Evolutionary conservation across 2,329 filamentous ascomycete species (phyloP).

Genomic region (Basipetospora sp.): DNA sequence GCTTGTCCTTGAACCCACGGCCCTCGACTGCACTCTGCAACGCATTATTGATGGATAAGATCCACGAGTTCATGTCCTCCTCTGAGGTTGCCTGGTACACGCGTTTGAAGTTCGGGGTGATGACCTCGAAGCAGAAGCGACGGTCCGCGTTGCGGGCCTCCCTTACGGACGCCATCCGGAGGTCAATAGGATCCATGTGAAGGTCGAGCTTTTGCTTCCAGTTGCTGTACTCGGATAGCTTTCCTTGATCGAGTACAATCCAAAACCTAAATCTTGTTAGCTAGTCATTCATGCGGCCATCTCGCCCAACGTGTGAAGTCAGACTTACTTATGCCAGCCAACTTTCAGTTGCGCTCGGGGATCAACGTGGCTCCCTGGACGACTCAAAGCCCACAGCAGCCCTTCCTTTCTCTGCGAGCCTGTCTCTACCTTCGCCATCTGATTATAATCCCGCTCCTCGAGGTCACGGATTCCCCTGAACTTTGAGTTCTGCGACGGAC

Average conservation of each 20-base stretch:
- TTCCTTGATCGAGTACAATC: constrained; percentile 94
- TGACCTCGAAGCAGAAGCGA: constrained; percentile 95
- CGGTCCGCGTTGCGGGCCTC: constrained; percentile 90
- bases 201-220: constrained; percentile 96
- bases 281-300: too few species aligned
- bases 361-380: constrained; percentile 86
- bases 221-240: constrained; percentile 94
- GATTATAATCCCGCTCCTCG: constrained; percentile 61
- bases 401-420: constrained; percentile 78
- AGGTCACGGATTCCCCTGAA: constrained; percentile 90
- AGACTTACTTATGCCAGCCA: constrained; percentile 95
- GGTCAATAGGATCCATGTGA: constrained; percentile 94
- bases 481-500: constrained; percentile 39
- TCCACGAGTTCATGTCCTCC: constrained; percentile 97
- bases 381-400: constrained; percentile 82
- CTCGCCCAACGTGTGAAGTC: too few species aligned
- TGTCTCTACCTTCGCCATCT: constrained; percentile 37
- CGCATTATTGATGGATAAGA: constrained; percentile 89
- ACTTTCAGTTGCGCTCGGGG: constrained; percentile 78
- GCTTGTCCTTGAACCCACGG: constrained; percentile 43
- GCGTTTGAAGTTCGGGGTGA: constrained; percentile 87
- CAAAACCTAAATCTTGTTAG: constrained; percentile 55
- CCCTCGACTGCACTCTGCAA: constrained; percentile 90
- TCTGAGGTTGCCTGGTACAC: constrained; percentile 97
- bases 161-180: constrained; percentile 90